These are phyloP conservation scores for Gymnopilus dilepis DNA, from an alignment of 768 basidiomycete genomes.

Conservation along the genomic window DNA sequence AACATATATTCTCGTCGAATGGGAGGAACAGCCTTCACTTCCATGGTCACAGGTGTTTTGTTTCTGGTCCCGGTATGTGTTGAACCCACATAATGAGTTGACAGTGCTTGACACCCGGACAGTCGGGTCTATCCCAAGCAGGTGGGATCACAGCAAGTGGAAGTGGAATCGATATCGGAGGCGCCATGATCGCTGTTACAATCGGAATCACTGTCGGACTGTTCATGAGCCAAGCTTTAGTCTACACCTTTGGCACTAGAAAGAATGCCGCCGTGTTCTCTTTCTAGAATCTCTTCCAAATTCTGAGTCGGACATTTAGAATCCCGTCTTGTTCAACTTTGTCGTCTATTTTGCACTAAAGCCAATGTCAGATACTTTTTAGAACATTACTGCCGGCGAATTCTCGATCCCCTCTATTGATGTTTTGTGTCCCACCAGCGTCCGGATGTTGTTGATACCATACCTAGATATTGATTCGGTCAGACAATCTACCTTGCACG, in stretches of 20 bases:
- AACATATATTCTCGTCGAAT: conserved; percentile 83
- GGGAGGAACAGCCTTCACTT: conserved; percentile 87
- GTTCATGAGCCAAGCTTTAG: conserved; percentile 86
- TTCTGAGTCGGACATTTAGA: neutral
- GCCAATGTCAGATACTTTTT: conserved; percentile 29
- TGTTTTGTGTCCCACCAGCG: conserved; percentile 96
- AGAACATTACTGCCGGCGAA: conserved; percentile 91
- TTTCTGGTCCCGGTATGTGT: conserved; percentile 83
- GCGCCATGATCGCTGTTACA: conserved; percentile 88
- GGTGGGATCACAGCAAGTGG: conserved; percentile 85
- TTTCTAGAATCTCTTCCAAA: conserved; percentile 50
- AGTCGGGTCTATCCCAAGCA: conserved; percentile 87
- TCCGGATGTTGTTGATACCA: conserved; percentile 96
- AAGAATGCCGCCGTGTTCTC: conserved; percentile 89
- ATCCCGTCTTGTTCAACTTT: neutral
- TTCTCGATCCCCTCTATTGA: conserved; percentile 88
- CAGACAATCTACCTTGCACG: neutral
- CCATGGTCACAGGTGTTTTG: conserved; percentile 88
- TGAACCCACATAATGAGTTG: neutral
- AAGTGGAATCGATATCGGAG: conserved; percentile 82
- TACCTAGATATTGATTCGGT: conserved; percentile 57
- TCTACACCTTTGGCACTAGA: conserved; percentile 84
- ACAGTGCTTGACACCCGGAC: neutral
- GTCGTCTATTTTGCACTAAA: neutral
- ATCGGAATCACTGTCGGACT: conserved; percentile 90